Percentiles rank a stretch among this genome's conserved stretches.
Conservation (phyloP, 2,329 filamentous ascomycete genomes). For the Geosmithia putterillii region DNA sequence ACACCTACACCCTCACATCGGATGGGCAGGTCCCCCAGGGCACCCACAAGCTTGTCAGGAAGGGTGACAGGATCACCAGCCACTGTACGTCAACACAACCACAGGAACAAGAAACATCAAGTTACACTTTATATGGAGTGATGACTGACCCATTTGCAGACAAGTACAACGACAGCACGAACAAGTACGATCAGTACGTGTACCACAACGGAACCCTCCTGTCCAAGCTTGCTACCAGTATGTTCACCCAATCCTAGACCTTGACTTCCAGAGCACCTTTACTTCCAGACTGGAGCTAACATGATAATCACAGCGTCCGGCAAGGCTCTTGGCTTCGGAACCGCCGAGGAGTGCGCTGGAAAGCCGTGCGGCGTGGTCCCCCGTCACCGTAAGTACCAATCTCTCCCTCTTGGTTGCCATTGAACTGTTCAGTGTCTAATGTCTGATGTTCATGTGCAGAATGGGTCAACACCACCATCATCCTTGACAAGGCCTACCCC, state of each 20-base stretch:
- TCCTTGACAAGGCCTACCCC: background rate
- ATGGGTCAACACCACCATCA: background rate
- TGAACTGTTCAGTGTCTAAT: background rate
- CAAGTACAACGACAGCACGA: background rate
- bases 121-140: too few species aligned
- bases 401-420: background rate
- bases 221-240: constrained; percentile 29
- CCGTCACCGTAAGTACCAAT: background rate
- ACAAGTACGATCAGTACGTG: background rate
- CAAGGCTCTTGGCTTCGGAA: constrained; percentile 28
- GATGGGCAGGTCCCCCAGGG: background rate
- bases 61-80: too few species aligned
- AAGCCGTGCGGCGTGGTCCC: constrained; percentile 57
- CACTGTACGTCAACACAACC: too few species aligned
- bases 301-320: too few species aligned
- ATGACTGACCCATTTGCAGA: background rate
- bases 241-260: too few species aligned
- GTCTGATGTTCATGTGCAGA: background rate
- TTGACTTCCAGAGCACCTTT: too few species aligned
- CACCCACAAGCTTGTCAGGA: too few species aligned
- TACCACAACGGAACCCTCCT: constrained; percentile 11
- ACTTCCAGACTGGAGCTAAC: too few species aligned
- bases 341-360: constrained; percentile 48
- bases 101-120: too few species aligned
- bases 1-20: background rate